Conservation (phyloP, 257 asterid species). For the Solanum medicagineum region DNA sequence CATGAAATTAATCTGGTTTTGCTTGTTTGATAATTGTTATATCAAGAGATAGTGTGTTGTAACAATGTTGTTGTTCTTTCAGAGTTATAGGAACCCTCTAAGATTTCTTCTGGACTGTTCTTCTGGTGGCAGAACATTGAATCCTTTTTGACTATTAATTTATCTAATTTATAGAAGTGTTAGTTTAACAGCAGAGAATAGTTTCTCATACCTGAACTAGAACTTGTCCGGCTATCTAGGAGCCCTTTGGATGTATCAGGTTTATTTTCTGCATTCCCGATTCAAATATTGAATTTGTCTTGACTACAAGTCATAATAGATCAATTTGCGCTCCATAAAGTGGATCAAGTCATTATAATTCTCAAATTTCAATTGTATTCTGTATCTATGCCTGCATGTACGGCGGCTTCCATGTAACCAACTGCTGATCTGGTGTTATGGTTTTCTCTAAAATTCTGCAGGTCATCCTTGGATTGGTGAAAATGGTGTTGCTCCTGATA, state of each 20-base stretch:
- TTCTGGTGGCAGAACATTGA: background rate
- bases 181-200: background rate
- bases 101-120: background rate
- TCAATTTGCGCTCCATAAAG: background rate
- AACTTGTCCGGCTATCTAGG: background rate
- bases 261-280: background rate
- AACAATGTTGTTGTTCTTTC: background rate
- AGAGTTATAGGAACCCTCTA: background rate
- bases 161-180: background rate
- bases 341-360: background rate
- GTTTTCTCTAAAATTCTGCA: conserved; percentile 5
- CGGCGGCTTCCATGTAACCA: background rate
- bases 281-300: background rate
- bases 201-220: background rate
- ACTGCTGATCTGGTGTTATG: background rate
- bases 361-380: background rate
- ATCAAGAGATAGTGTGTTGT: background rate
- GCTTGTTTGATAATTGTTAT: background rate
- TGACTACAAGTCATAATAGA: background rate
- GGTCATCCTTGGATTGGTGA: conserved; percentile 83
- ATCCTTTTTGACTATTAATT: background rate
- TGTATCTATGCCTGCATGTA: background rate
- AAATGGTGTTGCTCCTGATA: conserved; percentile 80
- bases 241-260: background rate
- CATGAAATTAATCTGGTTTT: background rate